These are phyloP conservation scores for Inosperma sp. DNA, from an alignment of 768 basidiomycete species.

Conservation along the genomic window DNA sequence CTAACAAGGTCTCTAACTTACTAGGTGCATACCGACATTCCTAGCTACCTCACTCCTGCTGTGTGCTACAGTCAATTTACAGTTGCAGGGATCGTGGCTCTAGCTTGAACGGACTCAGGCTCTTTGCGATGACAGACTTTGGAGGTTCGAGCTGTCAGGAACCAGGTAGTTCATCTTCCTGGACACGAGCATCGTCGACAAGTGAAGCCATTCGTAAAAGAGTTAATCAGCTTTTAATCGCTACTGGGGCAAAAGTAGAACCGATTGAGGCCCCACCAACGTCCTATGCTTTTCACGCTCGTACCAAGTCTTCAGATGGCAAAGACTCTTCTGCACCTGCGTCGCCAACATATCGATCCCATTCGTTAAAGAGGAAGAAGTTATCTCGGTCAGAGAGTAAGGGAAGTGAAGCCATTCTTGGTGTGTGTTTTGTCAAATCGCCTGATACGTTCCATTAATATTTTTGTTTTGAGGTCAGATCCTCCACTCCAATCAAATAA, in stretches of 20 bases:
- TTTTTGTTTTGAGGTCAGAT: neutral
- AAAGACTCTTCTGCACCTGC: constrained; percentile 7
- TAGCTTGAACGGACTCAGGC: neutral
- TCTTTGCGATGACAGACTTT: constrained; percentile 2
- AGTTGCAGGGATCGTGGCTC: no score
- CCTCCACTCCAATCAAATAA: neutral
- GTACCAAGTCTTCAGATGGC: neutral
- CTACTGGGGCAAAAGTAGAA: neutral
- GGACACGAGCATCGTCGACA: constrained; percentile 7
- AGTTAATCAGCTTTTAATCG: constrained; percentile 13
- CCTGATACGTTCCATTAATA: neutral
- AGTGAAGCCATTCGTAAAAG: constrained; percentile 18
- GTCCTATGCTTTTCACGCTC: constrained; percentile 5
- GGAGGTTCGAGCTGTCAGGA: neutral
- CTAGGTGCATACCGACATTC: no score
- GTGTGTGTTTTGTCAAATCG: neutral
- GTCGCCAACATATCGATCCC: neutral
- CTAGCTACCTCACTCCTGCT: no score
- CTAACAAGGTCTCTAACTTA: no score
- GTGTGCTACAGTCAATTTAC: no score
- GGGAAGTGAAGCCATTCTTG: neutral
- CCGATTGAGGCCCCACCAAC: constrained; percentile 2
- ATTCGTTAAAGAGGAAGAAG: constrained; percentile 25
- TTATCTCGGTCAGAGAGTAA: constrained; percentile 4
- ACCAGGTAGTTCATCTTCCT: neutral